phyloP scores from a whole-genome alignment of 768 basidiomycete genomes.

The Hypholoma sublateritium region DNA sequence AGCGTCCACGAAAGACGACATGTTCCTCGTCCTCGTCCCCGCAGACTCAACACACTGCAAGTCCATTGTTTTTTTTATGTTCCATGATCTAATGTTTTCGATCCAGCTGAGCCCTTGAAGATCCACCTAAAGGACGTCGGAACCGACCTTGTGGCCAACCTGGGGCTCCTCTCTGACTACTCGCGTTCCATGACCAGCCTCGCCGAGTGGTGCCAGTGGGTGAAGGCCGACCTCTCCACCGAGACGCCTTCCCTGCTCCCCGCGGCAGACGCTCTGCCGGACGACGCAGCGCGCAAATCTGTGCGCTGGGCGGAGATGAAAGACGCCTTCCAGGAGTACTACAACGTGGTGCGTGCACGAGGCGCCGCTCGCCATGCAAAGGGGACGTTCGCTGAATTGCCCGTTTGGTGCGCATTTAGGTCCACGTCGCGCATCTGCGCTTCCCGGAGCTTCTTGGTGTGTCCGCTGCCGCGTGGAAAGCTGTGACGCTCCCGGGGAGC shows the following conservation, averaged over 20 bases:
- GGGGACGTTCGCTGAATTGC: not conserved
- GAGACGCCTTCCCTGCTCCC: constrained; percentile 13
- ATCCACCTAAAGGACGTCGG: constrained; percentile 37
- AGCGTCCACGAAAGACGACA: constrained; percentile 36
- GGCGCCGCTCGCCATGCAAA: not conserved
- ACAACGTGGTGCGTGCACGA: constrained; percentile 24
- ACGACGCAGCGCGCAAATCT: constrained; percentile 7
- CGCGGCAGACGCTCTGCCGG: not conserved
- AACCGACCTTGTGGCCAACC: constrained; percentile 36
- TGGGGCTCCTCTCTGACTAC: constrained; percentile 33
- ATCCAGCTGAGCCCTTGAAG: constrained; percentile 28
- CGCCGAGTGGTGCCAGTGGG: constrained; percentile 31
- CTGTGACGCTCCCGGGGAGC: constrained; percentile 18
- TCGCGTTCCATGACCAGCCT: constrained; percentile 25
- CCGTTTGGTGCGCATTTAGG: constrained; percentile 14
- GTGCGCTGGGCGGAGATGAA: constrained; percentile 23
- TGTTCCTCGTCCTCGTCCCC: constrained; percentile 30
- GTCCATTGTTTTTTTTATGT: constrained; percentile 5
- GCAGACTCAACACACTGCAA: constrained; percentile 34
- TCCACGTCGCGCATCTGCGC: constrained; percentile 23
- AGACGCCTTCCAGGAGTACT: constrained; percentile 26
- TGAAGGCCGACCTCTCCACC: constrained; percentile 26
- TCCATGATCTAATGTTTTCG: constrained; percentile 2
- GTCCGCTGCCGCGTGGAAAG: constrained; percentile 29
- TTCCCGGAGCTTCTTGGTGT: constrained; percentile 26